phyloP scores from a whole-genome alignment of 371 early-diverging fungal genomes.

The Circinella umbellata region DNA sequence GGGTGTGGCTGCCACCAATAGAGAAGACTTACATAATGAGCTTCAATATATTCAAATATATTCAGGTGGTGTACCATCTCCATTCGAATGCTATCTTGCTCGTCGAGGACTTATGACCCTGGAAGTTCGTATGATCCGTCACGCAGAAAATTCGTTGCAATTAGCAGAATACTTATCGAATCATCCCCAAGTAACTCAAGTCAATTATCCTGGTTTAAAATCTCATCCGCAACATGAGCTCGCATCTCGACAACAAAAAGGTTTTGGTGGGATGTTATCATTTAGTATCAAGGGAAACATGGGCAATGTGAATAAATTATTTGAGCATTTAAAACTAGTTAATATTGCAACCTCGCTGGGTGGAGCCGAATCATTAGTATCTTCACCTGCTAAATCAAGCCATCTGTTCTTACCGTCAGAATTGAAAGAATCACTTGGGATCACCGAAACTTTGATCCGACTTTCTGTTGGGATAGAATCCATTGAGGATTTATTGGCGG shows the following conservation, averaged over 20 bases:
- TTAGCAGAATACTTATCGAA: conserved; percentile 10
- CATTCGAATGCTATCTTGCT: conserved; percentile 55
- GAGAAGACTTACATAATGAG: conserved; percentile 21
- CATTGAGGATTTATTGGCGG: conserved; percentile 62
- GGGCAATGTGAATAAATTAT: conserved; percentile 17
- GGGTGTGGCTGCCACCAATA: conserved; percentile 47
- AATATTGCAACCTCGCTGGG: conserved; percentile 65
- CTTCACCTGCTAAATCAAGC: conserved; percentile 5
- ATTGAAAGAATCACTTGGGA: conserved; percentile 58
- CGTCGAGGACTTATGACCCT: conserved; percentile 35
- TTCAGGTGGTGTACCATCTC: conserved; percentile 54
- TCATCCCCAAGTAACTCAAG: background rate
- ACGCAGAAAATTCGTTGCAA: conserved; percentile 10
- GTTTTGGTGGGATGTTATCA: conserved; percentile 36
- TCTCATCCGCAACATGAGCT: conserved; percentile 19
- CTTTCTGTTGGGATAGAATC: conserved; percentile 72
- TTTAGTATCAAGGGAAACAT: conserved; percentile 29
- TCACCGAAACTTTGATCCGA: conserved; percentile 55
- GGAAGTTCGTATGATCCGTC: conserved; percentile 23
- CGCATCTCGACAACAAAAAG: conserved; percentile 1
- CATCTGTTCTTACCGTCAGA: conserved; percentile 32
- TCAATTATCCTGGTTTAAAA: conserved; percentile 15
- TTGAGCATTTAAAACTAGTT: background rate
- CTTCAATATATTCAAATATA: conserved; percentile 35
- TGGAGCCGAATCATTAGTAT: conserved; percentile 60